phyloP scores from a whole-genome alignment of 1,284 basidiomycete genomes.

The Exobasidium cylindrosporum region DNA sequence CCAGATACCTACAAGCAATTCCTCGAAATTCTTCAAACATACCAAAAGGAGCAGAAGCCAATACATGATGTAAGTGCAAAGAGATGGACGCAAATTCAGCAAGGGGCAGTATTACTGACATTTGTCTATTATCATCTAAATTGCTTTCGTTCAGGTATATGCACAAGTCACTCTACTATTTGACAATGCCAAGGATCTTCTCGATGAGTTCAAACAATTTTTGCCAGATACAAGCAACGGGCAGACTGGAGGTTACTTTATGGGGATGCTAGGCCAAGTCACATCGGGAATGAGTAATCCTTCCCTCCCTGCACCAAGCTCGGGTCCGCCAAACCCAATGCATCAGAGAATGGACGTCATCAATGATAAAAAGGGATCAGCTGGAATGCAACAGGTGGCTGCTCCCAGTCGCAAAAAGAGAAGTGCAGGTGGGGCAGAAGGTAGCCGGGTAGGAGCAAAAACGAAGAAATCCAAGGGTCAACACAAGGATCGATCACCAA shows the following conservation, averaged over 20 bases:
- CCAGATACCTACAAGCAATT: constrained; percentile 97
- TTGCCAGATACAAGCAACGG: constrained; percentile 66
- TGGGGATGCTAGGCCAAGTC: constrained; percentile 56
- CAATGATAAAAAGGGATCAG: constrained; percentile 59
- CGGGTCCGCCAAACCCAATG: constrained; percentile 20
- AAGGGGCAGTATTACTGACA: neutral
- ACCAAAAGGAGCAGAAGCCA: constrained; percentile 88
- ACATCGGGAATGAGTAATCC: constrained; percentile 41
- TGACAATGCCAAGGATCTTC: constrained; percentile 83
- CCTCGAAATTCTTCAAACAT: constrained; percentile 93
- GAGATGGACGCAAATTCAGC: neutral
- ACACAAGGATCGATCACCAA: constrained; percentile 14
- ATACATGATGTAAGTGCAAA: constrained; percentile 82
- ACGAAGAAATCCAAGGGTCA: constrained; percentile 47
- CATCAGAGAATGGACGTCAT: constrained; percentile 47
- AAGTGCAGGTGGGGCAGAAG: constrained; percentile 36
- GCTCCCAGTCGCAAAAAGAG: constrained; percentile 31
- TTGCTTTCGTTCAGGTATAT: constrained; percentile 87
- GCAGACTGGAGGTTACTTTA: constrained; percentile 51
- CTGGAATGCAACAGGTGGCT: neutral
- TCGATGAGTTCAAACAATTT: constrained; percentile 95
- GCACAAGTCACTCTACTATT: constrained; percentile 89
- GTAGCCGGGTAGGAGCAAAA: constrained; percentile 15
- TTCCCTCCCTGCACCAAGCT: constrained; percentile 28
- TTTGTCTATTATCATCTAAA: constrained; percentile 58